Evolutionary conservation across 306 rosid genomes (phyloP), one percentile per base, ranked within the genome.

Genomic region (Hippophae rhamnoides): DNA sequence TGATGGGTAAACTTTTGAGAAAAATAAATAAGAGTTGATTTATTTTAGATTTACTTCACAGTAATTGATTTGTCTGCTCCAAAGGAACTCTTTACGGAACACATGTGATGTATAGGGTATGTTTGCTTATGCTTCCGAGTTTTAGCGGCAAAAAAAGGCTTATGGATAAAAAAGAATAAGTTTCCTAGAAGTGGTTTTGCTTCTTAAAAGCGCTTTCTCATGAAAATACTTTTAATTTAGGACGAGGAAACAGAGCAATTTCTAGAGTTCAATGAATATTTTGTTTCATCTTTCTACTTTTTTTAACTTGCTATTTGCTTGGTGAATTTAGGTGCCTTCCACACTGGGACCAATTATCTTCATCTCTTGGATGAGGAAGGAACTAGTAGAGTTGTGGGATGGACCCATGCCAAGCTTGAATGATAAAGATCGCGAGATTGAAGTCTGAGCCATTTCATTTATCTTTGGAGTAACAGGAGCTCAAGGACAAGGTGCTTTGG

Each of bases 351-450:
- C 97, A 23, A 88, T 93, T 40, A 13, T 93, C 23, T 65, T 76
- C 53, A 64, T 76, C 40, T 84, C 97, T 50, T 88, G 97, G 97
- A 63, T 82, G 25, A 80, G 88, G 73, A 84, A 82, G 77, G 99
- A 93, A 63, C 76, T 93, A 45, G 63, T 59, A 38, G 99, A 93
- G 75, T 71, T 93, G 55, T 93, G 99, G 97, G 97, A 93, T 74
- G 97, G 95, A 55, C 75, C 73, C 45, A 48, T 69, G 60, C 85
- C 76, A 41, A 86, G 27, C 75, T n/a, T 65, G 63, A 79, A 66
- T 4, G 97, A 86, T 46, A 88, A 88, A 71, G 81, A 79, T 68
- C 86, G 69, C 45, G 83, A 83, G 72, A 69, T 82, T 58, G 94
- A 88, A 77, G 81, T 84, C 67, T 89, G 83, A 80, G 47, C 55